Evolutionary conservation across 2,329 filamentous ascomycete genomes (phyloP).

Genomic region (Botrytis galanthina): DNA sequence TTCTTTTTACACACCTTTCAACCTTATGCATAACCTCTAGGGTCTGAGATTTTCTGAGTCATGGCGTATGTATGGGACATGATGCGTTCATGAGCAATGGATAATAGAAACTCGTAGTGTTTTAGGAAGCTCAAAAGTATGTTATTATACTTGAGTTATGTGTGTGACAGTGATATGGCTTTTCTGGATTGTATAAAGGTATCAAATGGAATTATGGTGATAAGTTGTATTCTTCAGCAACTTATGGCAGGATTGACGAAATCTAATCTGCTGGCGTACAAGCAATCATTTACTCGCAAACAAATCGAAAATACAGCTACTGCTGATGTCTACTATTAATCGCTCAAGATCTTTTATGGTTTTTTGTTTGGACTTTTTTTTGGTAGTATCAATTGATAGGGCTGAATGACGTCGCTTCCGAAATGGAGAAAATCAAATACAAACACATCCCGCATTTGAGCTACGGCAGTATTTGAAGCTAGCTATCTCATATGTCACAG

Average conservation of each 20-base stretch:
- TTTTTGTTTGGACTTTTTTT: background rate
- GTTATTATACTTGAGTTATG: background rate
- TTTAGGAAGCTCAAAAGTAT: conserved; percentile 5
- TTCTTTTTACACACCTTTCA: conserved; percentile 10
- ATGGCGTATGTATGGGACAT: conserved; percentile 13
- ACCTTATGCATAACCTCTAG: conserved; percentile 20
- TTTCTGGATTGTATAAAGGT: background rate
- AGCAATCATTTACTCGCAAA: background rate
- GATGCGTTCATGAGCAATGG: conserved; percentile 14
- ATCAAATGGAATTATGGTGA: background rate
- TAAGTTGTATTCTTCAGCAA: background rate
- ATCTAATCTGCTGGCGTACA: background rate
- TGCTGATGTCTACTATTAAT: too few relatives aligned
- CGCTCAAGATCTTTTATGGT: background rate
- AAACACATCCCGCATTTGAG: conserved; percentile 12
- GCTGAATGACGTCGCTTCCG: conserved; percentile 17
- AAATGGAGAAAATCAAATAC: background rate
- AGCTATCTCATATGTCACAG: background rate
- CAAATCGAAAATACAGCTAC: too few relatives aligned
- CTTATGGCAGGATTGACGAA: background rate
- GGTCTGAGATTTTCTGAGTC: conserved; percentile 20
- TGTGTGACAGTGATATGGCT: background rate
- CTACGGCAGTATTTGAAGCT: background rate
- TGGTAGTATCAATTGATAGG: background rate
- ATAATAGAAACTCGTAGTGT: conserved; percentile 14